Evolutionary conservation across 2,329 filamentous ascomycete genomes (phyloP).

Genomic region (Alternaria gaisen): DNA sequence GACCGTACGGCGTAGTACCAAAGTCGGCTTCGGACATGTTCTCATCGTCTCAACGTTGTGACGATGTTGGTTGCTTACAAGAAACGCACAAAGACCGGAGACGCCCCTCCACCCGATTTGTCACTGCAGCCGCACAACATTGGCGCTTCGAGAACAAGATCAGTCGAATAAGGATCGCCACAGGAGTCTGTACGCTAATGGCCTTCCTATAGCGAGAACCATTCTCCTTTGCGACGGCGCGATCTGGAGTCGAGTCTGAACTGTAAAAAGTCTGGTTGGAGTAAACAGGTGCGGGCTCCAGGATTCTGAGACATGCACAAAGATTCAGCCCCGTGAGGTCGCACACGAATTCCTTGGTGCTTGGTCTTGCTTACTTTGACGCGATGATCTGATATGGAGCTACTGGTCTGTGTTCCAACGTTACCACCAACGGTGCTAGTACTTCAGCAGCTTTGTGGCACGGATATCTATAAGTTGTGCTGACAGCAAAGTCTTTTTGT

Average conservation of each 20-base stretch:
- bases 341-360: neutral
- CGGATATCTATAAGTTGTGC: neutral
- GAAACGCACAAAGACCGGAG: neutral
- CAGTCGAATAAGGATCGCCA: neutral
- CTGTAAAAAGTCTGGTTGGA: neutral
- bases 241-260: neutral
- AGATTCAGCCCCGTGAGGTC: neutral
- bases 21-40: constrained; percentile 1
- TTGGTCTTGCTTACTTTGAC: neutral
- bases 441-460: neutral
- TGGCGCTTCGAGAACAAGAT: neutral
- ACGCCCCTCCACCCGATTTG: constrained; percentile 4
- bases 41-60: constrained; percentile 11
- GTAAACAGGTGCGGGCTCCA: neutral
- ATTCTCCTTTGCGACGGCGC: neutral
- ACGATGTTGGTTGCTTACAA: constrained; percentile 1
- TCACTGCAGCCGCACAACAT: neutral
- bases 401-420: constrained; percentile 1
- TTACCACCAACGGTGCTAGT: constrained; percentile 6
- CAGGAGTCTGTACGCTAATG: neutral
- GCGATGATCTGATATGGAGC: neutral
- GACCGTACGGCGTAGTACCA: constrained; percentile 13
- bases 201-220: neutral
- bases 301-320: neutral
- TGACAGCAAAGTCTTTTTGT: neutral